Evolutionary conservation across 768 basidiomycete species (phyloP), one percentile per base, ranked within the genome.

Genomic region (Rossbeevera mucosa): DNA sequence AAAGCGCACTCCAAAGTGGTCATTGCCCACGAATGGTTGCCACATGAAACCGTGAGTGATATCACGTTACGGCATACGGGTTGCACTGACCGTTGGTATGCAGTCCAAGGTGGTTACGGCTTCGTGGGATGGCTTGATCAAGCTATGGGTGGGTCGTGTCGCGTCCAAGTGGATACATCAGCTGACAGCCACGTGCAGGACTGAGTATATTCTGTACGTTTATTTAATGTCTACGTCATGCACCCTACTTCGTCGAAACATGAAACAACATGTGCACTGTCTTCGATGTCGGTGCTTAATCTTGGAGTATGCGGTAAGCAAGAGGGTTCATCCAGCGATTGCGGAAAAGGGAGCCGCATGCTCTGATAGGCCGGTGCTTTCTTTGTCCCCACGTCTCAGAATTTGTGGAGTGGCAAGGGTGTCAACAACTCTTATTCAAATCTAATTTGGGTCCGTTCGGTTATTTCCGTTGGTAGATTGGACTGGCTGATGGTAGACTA

Each of bases 121-220:
- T 8, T 93, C 91, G 43, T 98, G 95, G 95, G 96, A 99, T 66
- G 94, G 94, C 12, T 74, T 94, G 59, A 97, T 98, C 71, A 98
- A 98, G 73, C 78, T 99, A 67, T 99, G 94, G 94, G 93, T 91
- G 67, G 59, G 86, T 77, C 7, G n/a, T 44, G 14, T 24, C 7
- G 13, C 3, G 36, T 47, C 3, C 22, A 7, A 12, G 13, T 25
- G 11, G 31, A 12, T 16, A 3, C 31, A 26, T 41, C 51, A 42
- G 28, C 52, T 54, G 47, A 62, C 31, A 8, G 7, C 24, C 51
- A 45, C 13, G 28, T 55, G 41, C 50, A 73, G 71, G 71, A 72
- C 47, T 72, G 55, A 73, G 47, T 22, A 25, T 18, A 26, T 30
- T 47, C 29, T 54, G 55, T 58, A 52, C 42, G 20, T 29, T 53